A percentile compares a stretch with the other conserved stretches of the same genome.
These are phyloP conservation scores for Sporothrix dimorphospora DNA, from an alignment of 2,329 filamentous ascomycete genomes.

Conservation along the genomic window DNA sequence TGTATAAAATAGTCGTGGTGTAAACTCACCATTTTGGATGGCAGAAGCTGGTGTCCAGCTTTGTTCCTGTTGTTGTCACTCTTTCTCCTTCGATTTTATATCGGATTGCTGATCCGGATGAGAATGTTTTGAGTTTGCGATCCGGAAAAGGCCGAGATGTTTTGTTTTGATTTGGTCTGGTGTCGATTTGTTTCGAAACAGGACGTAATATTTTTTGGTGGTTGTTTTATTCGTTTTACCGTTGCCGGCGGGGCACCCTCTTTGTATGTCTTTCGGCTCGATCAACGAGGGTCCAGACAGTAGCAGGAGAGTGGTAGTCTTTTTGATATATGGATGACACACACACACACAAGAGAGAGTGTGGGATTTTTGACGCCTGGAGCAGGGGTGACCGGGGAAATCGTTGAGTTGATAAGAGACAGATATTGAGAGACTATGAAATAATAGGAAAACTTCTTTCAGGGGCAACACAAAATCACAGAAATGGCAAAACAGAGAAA, in stretches of 20 bases:
- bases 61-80: not conserved
- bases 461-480: constrained; percentile 29
- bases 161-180: not conserved
- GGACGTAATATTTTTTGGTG: no score
- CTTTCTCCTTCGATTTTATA: not conserved
- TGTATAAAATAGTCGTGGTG: not conserved
- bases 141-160: not conserved
- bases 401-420: constrained; percentile 3
- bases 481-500: constrained; percentile 49
- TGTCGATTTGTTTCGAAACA: constrained; percentile 18
- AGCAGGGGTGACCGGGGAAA: not conserved
- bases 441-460: not conserved
- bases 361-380: not conserved
- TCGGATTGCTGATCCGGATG: not conserved
- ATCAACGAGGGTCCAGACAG: constrained; percentile 30
- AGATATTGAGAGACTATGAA: not conserved
- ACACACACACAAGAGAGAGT: not conserved
- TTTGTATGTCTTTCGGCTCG: constrained; percentile 25
- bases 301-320: constrained; percentile 14
- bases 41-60: constrained; percentile 10
- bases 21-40: constrained; percentile 21
- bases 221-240: constrained; percentile 23
- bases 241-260: constrained; percentile 29
- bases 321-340: constrained; percentile 23
- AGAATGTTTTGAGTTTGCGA: not conserved